phyloP scores from a whole-genome alignment of 805 yeast genomes.

The Grigorovia yakushimaensis region DNA sequence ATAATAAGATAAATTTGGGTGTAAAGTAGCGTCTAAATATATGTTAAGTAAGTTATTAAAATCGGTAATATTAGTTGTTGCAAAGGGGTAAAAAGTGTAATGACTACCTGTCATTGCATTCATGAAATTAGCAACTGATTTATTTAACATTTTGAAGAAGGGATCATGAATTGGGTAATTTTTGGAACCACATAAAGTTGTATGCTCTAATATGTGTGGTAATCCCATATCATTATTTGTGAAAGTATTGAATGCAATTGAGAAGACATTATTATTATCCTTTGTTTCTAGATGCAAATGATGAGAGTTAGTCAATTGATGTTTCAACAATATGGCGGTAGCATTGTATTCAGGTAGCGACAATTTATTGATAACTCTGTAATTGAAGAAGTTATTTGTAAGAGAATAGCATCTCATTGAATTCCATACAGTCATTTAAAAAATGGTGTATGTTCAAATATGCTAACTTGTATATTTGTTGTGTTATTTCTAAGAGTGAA shows the following conservation, averaged over 20 bases:
- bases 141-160: conserved; percentile 90
- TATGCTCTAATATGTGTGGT: conserved; percentile 93
- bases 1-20: conserved; percentile 64
- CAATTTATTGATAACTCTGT: conserved; percentile 10
- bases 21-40: conserved; percentile 77
- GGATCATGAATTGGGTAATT: conserved; percentile 95
- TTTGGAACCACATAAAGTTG: conserved; percentile 87
- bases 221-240: conserved; percentile 94
- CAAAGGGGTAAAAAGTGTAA: conserved; percentile 90
- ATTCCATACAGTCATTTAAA: not conserved
- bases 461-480: too few relatives aligned
- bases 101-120: conserved; percentile 98
- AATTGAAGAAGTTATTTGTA: not conserved
- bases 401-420: not conserved
- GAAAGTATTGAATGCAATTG: conserved; percentile 83
- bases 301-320: conserved; percentile 58
- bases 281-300: conserved; percentile 80
- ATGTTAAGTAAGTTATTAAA: conserved; percentile 77
- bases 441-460: not conserved
- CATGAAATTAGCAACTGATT: conserved; percentile 94
- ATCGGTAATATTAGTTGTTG: conserved; percentile 82
- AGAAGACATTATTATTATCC: conserved; percentile 77
- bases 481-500: too few relatives aligned
- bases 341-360: conserved; percentile 76
- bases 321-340: conserved; percentile 65